Evolutionary conservation across 2,329 filamentous ascomycete species (phyloP), one percentile per base, ranked within the genome.

Genomic region (Fusarium solani-melongenae): DNA sequence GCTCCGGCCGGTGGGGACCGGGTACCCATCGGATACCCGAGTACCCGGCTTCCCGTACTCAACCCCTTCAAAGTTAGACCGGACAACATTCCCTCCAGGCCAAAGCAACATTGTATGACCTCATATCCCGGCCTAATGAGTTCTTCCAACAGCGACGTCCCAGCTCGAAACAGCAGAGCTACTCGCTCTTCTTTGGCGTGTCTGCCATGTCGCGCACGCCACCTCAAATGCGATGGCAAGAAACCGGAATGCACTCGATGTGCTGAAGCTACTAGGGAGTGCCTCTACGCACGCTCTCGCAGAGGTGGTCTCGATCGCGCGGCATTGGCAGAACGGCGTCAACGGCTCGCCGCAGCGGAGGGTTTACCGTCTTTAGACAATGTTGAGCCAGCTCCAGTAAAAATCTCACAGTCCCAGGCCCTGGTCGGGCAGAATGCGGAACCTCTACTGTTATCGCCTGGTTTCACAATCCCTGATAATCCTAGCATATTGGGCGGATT

Each of bases 151-250:
- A 5, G 36, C 39, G 44, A 33, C 27, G 15, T 31, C 10, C 34
- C 57, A 34, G 39, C 10, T 11, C 70, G 61, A 8, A 33, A 10
- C 4, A 51, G 56, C n/a, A 44, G 57, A 34, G 57, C 27, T 12
- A 76, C 70, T 10, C 70, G 74, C 6, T 73, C 75, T 2, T 82
- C 80, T 3, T 72, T 85, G 61, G 88, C 88, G 15, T 89, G 87
- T 75, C 83, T 88, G 11, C 84, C 84, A 31, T 89, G 88, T 67
- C 83, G 87, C 22, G 85, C 81, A 24, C 81, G 86, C 36, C 88
- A 89, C 76, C 77, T 88, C 38, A 88, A 88, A 73, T 89, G 88
- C 75, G 86, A 88, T 74, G 87, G 84, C 14, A 83, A 83, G 33
- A 82, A 84, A 17, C 86, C 87, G 6, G 83, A 81, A 56, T 88